Evolutionary conservation across 23 red algal genomes (phyloP).

Genomic region (Gracilaria caudata): DNA sequence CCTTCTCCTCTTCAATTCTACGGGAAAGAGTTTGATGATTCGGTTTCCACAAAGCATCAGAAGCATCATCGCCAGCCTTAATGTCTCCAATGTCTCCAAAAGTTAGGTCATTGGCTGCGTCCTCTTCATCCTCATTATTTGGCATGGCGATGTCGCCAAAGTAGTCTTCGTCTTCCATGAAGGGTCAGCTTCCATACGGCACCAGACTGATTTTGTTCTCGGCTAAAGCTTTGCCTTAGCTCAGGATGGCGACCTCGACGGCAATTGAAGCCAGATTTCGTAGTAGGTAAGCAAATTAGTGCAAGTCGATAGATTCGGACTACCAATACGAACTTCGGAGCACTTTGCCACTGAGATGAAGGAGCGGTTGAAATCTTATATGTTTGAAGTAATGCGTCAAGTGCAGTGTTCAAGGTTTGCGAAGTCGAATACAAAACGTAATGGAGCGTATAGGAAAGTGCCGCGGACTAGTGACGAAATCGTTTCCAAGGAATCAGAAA

Average conservation of each 20-base stretch:
- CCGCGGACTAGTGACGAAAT: neutral
- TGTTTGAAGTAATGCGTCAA: neutral
- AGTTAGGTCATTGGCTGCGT: slow-evolving; percentile 73
- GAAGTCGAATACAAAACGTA: neutral
- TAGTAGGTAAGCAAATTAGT: neutral
- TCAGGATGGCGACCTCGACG: neutral
- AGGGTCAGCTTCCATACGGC: slow-evolving; percentile 23
- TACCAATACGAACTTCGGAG: too few relatives aligned
- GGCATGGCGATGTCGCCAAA: slow-evolving; percentile 54
- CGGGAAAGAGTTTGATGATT: slow-evolving; percentile 41
- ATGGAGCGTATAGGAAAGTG: neutral
- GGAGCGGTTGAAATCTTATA: neutral
- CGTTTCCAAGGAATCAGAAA: neutral
- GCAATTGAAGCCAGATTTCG: neutral
- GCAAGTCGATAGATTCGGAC: neutral
- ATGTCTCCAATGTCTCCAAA: slow-evolving; percentile 71
- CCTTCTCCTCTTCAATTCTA: slow-evolving; percentile 59
- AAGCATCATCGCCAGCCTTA: slow-evolving; percentile 61
- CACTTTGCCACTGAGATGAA: neutral
- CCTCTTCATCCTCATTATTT: slow-evolving; percentile 42
- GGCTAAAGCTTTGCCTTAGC: neutral
- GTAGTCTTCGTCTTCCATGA: slow-evolving; percentile 65
- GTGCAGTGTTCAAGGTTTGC: neutral
- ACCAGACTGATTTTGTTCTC: neutral
- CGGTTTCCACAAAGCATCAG: slow-evolving; percentile 62